Evolutionary conservation across 768 basidiomycete genomes (phyloP).

Genomic region (Trametes coccinea): DNA sequence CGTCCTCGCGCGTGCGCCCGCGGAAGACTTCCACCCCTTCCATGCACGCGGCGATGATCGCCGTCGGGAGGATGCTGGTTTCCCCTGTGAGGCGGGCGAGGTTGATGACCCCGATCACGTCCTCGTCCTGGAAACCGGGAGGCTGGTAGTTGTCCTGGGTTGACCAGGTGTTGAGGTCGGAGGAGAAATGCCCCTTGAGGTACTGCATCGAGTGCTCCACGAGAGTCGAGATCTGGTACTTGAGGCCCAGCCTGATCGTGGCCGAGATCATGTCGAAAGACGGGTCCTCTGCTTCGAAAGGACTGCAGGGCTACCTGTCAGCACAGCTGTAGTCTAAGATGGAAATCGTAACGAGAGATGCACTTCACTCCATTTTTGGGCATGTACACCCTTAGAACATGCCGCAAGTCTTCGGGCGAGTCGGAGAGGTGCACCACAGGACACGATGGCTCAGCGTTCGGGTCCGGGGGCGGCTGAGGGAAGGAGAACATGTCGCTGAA

Average conservation of each 20-base stretch:
- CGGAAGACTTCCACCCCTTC: background rate
- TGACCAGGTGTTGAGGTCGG: constrained; percentile 3
- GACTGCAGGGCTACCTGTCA: background rate
- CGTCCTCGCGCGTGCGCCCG: constrained; percentile 4
- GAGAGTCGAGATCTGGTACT: constrained; percentile 15
- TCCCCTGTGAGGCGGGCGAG: constrained; percentile 10
- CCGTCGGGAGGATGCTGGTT: background rate
- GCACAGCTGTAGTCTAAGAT: background rate
- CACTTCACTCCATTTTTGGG: no score
- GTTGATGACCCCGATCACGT: constrained; percentile 12
- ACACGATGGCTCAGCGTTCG: background rate
- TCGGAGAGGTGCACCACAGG: no score
- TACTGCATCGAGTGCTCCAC: background rate
- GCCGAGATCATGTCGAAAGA: background rate
- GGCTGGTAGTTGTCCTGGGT: background rate
- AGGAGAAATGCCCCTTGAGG: constrained; percentile 6
- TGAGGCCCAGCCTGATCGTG: constrained; percentile 12
- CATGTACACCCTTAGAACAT: no score
- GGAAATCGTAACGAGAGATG: no score
- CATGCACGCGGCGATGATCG: background rate
- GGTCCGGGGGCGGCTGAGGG: background rate
- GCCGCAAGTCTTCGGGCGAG: no score
- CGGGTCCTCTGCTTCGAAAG: background rate
- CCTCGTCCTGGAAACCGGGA: background rate
- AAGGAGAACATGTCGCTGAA: constrained; percentile 22